Base-by-base conservation (phyloP, 2,329 filamentous ascomycete genomes). In the Alternaria consortialis region DNA sequence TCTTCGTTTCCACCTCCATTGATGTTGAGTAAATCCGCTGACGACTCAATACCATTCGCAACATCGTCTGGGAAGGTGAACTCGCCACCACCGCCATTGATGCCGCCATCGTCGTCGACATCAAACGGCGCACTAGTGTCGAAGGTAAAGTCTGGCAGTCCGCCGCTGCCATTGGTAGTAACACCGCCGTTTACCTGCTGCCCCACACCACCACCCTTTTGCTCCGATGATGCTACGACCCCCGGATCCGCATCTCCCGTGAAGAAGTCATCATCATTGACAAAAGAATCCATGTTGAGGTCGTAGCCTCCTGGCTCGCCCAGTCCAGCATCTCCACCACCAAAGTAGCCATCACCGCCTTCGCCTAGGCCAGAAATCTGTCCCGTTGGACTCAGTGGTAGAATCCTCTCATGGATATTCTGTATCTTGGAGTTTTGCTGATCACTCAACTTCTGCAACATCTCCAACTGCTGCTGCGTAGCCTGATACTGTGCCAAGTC, bases 351-450 rank as follows among this genome's bases (percentile, higher is more conserved):
- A 37, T 44, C 44, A 8, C 50, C 42, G 0, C 64, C 64, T 6
- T 74, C 73, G 3, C 60, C 54, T 5, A 95, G 77, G 5, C 91
- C 91, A 1, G 92, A 91, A 36, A 97, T 91, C 15, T 87, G 86
- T 5, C 92, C 93, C 0, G 88, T 91, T 0, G 93, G 93, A 71
- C 90, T 94, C 12, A 97, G 84, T 0, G 93, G 93, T 7, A 91
- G 89, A 7, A 97, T 84, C 15, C 93, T 82, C 56, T 87, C 88
- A 53, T 88, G 88, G 9, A 97, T 83, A 59, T 91, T 88, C 63
- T 91, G 87, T 1, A 97, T 90, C 50, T 91, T 90, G 48, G 85
- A 85, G 62, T 91, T 89, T 72, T 97, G 93, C 61, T 94, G 89
- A 25, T 88, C 87, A 74, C 96, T 92, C 71, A 97, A 83, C 43